Evolutionary conservation across 163 green algal species (phyloP).

Genomic region (Botryococcus braunii): DNA sequence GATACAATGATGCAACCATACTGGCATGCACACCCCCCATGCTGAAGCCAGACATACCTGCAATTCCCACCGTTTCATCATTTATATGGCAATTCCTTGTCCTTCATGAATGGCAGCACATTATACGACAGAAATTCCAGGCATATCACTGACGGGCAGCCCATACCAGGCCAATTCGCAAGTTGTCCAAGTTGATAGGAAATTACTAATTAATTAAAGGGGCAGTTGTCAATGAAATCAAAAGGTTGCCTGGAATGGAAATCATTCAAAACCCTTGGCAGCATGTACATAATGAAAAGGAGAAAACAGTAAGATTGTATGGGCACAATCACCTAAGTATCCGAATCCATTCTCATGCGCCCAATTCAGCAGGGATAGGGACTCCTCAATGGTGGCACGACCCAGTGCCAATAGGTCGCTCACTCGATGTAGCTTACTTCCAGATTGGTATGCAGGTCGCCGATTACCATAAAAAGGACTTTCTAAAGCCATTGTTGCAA

Average conservation of each 20-base stretch:
- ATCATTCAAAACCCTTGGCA: no score
- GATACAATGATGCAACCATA: constrained; percentile 71
- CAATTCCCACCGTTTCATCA: neutral
- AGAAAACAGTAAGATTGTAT: neutral
- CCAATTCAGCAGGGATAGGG: constrained; percentile 63
- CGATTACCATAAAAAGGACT: constrained; percentile 71
- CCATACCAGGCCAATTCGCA: neutral
- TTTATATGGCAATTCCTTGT: neutral
- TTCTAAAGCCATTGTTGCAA: constrained; percentile 68
- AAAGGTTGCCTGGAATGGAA: no score
- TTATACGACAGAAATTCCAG: neutral
- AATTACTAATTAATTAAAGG: no score
- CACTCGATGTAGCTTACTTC: constrained; percentile 64
- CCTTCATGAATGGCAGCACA: neutral
- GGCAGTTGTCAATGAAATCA: no score
- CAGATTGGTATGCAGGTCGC: constrained; percentile 49
- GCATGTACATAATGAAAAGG: no score
- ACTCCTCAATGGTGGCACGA: constrained; percentile 69
- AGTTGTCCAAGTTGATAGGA: neutral
- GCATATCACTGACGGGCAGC: neutral
- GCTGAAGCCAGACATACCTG: constrained; percentile 66
- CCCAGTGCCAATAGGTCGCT: constrained; percentile 77
- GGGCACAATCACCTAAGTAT: constrained; percentile 27
- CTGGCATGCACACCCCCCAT: constrained; percentile 86
- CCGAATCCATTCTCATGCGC: constrained; percentile 26